phyloP scores from a whole-genome alignment of 23 red algal genomes.

The Gracilariopsis chorda region DNA sequence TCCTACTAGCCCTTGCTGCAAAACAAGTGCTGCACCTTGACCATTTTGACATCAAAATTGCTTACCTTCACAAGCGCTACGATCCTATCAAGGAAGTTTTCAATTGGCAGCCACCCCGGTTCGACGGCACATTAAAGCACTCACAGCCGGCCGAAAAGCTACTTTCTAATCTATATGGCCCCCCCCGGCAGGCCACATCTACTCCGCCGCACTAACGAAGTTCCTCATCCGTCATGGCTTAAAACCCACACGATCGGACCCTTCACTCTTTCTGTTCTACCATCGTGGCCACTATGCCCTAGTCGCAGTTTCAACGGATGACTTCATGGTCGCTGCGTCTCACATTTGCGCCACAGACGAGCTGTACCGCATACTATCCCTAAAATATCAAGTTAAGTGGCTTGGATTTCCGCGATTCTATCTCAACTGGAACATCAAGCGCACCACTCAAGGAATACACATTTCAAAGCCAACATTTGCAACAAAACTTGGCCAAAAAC shows the following conservation, averaged over 20 bases:
- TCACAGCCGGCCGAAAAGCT: not conserved
- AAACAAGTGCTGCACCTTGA: not conserved
- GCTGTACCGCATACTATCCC: not conserved
- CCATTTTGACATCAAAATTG: constrained; percentile 34
- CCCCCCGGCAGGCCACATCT: not conserved
- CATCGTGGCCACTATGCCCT: not conserved
- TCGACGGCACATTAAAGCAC: constrained; percentile 4
- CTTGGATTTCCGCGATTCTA: not conserved
- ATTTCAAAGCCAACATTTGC: too few species aligned
- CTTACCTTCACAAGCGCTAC: constrained; percentile 16
- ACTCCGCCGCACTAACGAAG: not conserved
- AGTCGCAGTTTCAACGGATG: not conserved
- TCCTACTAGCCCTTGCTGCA: not conserved
- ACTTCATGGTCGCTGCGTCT: not conserved
- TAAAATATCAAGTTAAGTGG: not conserved
- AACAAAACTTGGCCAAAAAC: too few species aligned
- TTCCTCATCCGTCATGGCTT: not conserved
- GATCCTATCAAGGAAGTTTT: not conserved
- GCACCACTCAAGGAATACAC: too few species aligned
- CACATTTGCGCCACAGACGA: not conserved
- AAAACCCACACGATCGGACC: not conserved
- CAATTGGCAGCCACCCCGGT: not conserved
- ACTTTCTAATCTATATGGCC: not conserved
- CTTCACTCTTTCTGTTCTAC: not conserved
- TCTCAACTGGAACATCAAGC: constrained; percentile 7